phyloP scores from a whole-genome alignment of 176 grass and related monocot genomes.

The Eragrostis curvula region DNA sequence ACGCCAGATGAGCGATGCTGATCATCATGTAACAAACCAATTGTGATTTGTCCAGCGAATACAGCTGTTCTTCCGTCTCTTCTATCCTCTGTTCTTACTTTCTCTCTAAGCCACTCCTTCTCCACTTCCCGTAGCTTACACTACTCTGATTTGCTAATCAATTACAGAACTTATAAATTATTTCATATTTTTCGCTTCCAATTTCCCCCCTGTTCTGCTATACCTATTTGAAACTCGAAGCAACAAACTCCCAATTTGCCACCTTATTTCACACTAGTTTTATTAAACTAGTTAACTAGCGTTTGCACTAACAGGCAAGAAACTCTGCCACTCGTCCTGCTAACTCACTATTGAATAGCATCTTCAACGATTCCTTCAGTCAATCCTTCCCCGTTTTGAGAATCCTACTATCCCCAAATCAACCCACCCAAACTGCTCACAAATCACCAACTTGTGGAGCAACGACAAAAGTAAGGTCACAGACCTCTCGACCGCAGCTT shows the following conservation, averaged over 20 bases:
- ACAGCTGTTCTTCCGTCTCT: too few relatives aligned
- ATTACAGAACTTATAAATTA: neutral
- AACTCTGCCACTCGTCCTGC: neutral
- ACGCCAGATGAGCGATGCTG: too few relatives aligned
- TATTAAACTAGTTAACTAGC: neutral
- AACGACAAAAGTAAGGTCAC: slow-evolving; percentile 6
- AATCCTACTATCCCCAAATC: neutral
- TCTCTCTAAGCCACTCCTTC: too few relatives aligned
- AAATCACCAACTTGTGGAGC: neutral
- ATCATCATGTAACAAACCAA: too few relatives aligned
- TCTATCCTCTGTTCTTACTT: too few relatives aligned
- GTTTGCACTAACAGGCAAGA: neutral
- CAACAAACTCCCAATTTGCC: neutral
- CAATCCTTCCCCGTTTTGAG: neutral
- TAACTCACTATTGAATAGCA: neutral
- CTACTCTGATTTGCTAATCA: neutral
- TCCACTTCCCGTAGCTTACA: too few relatives aligned
- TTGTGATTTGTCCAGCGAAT: too few relatives aligned
- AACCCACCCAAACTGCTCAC: neutral
- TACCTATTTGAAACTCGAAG: neutral
- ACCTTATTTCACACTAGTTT: neutral
- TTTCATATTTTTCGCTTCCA: neutral
- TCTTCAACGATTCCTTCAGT: neutral
- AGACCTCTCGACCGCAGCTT: slow-evolving; percentile 78
- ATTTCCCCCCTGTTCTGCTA: neutral